Evolutionary conservation across 1,284 basidiomycete species (phyloP).

Genomic region (Trichosporon inkin): DNA sequence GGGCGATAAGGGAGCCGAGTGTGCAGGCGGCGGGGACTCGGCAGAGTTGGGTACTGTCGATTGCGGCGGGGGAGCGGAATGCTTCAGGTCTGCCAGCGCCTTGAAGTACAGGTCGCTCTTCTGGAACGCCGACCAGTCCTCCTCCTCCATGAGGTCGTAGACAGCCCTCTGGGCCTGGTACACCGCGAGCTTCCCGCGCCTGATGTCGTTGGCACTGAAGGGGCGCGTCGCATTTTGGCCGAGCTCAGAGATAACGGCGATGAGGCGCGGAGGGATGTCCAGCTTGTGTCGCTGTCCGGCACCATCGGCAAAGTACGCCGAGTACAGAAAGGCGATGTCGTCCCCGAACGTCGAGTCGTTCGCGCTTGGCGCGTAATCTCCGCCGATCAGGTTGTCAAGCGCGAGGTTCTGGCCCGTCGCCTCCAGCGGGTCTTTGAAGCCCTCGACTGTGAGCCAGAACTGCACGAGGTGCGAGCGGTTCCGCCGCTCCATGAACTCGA

Average conservation of each 20-base stretch:
- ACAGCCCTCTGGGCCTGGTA: slow-evolving; percentile 79
- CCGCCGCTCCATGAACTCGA: slow-evolving; percentile 95
- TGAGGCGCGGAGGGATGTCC: slow-evolving; percentile 22
- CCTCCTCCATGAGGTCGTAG: slow-evolving; percentile 82
- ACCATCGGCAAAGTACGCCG: slow-evolving; percentile 66
- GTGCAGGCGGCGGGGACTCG: not conserved
- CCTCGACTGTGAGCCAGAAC: slow-evolving; percentile 95
- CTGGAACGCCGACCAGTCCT: slow-evolving; percentile 83
- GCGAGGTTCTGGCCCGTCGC: slow-evolving; percentile 57
- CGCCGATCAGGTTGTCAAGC: slow-evolving; percentile 10
- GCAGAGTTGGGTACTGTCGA: not conserved
- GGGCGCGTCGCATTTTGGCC: slow-evolving; percentile 13
- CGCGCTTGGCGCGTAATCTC: not conserved
- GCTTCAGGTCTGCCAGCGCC: slow-evolving; percentile 65
- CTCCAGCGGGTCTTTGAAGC: slow-evolving; percentile 94
- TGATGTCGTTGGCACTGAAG: slow-evolving; percentile 20
- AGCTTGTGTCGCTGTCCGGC: slow-evolving; percentile 18
- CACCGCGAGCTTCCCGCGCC: slow-evolving; percentile 53
- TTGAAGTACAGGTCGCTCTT: slow-evolving; percentile 85
- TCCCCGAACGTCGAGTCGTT: slow-evolving; percentile 52
- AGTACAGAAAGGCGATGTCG: slow-evolving; percentile 79
- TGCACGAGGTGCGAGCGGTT: slow-evolving; percentile 80
- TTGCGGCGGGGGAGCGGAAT: not conserved
- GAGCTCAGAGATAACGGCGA: slow-evolving; percentile 24
- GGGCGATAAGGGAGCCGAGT: not conserved